A percentile compares a stretch with the other conserved stretches of the same genome.
Evolutionary conservation across 225 moss, liverwort and hornwort species (phyloP).

Genomic region (Takakia lepidozioides): DNA sequence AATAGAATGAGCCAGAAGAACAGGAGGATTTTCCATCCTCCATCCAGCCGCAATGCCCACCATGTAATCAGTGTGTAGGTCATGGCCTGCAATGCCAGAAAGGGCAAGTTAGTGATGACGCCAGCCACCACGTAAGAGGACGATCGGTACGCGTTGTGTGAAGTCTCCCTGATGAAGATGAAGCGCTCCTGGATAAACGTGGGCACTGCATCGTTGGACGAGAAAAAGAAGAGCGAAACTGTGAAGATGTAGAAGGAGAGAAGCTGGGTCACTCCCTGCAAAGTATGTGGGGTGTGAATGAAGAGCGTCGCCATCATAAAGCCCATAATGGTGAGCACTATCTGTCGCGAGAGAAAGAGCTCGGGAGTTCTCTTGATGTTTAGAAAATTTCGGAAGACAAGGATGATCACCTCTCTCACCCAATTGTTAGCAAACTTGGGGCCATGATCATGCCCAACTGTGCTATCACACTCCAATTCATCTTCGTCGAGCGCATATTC

Average conservation of each 20-base stretch:
- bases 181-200: constrained; percentile 32
- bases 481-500: too few relatives aligned
- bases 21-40: neutral
- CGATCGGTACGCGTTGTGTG: constrained; percentile 30
- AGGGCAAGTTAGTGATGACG: constrained; percentile 23
- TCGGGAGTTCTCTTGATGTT: constrained; percentile 31
- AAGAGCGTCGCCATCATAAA: constrained; percentile 13
- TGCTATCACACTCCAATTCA: too few relatives aligned
- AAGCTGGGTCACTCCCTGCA: constrained; percentile 20
- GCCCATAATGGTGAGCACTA: too few relatives aligned
- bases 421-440: constrained; percentile 18
- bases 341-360: constrained; percentile 33
- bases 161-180: constrained; percentile 43
- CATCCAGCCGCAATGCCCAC: constrained; percentile 8
- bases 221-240: constrained; percentile 26
- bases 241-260: constrained; percentile 19
- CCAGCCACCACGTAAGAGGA: constrained; percentile 28
- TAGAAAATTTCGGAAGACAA: constrained; percentile 13
- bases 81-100: constrained; percentile 17
- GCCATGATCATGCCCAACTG: too few relatives aligned
- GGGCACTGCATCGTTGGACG: constrained; percentile 39
- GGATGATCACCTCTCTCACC: constrained; percentile 9
- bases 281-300: neutral
- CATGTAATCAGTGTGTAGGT: constrained; percentile 8
- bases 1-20: constrained; percentile 21